phyloP scores from a whole-genome alignment of 1,284 basidiomycete genomes.

The Ganoderma lucidum region DNA sequence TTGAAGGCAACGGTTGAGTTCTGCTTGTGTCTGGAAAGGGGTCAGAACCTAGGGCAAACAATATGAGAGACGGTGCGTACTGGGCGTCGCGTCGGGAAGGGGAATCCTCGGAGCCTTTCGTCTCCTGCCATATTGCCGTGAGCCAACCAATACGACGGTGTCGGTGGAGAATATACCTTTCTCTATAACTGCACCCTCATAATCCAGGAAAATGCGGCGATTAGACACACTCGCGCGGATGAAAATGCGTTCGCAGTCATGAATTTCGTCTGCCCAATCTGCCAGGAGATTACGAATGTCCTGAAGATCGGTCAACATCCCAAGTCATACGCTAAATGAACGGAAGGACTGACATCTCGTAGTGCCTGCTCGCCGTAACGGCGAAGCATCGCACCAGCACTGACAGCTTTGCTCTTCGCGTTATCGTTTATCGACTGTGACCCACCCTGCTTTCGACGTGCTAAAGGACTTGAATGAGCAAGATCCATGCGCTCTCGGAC shows the following conservation, averaged over 20 bases:
- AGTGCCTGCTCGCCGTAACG: constrained; percentile 96
- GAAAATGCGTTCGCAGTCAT: constrained; percentile 86
- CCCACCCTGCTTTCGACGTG: constrained; percentile 97
- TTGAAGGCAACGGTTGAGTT: constrained; percentile 86
- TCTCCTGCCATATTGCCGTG: constrained; percentile 56
- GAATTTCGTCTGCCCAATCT: constrained; percentile 88
- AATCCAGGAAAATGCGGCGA: constrained; percentile 88
- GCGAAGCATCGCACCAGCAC: constrained; percentile 93
- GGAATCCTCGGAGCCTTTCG: constrained; percentile 85
- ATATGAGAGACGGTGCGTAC: constrained; percentile 54
- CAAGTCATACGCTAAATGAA: not conserved
- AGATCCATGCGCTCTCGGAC: not conserved
- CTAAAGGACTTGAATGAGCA: constrained; percentile 49
- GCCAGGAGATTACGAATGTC: constrained; percentile 85
- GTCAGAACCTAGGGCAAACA: constrained; percentile 17
- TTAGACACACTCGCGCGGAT: constrained; percentile 89
- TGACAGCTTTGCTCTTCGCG: constrained; percentile 91
- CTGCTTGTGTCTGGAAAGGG: constrained; percentile 81
- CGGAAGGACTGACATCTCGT: constrained; percentile 70
- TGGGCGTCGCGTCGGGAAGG: constrained; percentile 92
- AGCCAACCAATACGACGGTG: not conserved
- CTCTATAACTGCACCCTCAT: constrained; percentile 71
- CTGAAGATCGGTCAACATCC: constrained; percentile 46
- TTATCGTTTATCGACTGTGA: constrained; percentile 94
- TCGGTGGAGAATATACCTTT: constrained; percentile 49